phyloP scores from a whole-genome alignment of 495 filamentous ascomycete genomes.

The Aspergillus cavernicola region DNA sequence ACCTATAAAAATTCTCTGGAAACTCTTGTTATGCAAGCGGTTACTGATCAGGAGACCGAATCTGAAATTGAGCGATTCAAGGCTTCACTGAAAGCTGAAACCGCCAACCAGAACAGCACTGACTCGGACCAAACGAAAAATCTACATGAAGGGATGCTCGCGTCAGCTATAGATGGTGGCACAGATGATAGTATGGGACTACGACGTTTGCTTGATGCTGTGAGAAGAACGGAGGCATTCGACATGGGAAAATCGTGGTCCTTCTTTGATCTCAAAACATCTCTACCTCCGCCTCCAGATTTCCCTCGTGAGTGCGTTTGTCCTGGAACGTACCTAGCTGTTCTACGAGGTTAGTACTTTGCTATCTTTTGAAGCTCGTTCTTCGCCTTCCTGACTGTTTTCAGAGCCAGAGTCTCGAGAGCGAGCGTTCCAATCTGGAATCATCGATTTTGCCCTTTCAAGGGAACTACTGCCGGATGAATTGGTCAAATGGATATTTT shows the following conservation, averaged over 20 bases:
- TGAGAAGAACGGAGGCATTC: constrained; percentile 71
- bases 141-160: constrained; percentile 43
- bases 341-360: constrained; percentile 33
- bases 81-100: constrained; percentile 20
- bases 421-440: constrained; percentile 66
- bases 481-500: constrained; percentile 69
- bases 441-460: constrained; percentile 55
- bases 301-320: constrained; percentile 33
- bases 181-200: constrained; percentile 49
- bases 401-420: constrained; percentile 49
- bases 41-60: constrained; percentile 54
- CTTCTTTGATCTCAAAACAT: constrained; percentile 53
- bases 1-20: constrained; percentile 68
- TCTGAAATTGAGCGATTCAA: constrained; percentile 52
- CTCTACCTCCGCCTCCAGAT: constrained; percentile 29
- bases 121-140: constrained; percentile 11
- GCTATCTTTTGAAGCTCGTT: background rate
- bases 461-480: constrained; percentile 62
- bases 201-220: constrained; percentile 61
- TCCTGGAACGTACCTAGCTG: constrained; percentile 23
- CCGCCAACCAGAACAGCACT: background rate
- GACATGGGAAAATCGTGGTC: constrained; percentile 57
- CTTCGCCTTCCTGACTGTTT: constrained; percentile 8
- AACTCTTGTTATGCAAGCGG: constrained; percentile 56
- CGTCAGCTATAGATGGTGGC: constrained; percentile 42